Evolutionary conservation across 164 flowering plant genomes (phyloP), one percentile per base, ranked within the genome.

Genomic region (Tetrastigma voinierianum): DNA sequence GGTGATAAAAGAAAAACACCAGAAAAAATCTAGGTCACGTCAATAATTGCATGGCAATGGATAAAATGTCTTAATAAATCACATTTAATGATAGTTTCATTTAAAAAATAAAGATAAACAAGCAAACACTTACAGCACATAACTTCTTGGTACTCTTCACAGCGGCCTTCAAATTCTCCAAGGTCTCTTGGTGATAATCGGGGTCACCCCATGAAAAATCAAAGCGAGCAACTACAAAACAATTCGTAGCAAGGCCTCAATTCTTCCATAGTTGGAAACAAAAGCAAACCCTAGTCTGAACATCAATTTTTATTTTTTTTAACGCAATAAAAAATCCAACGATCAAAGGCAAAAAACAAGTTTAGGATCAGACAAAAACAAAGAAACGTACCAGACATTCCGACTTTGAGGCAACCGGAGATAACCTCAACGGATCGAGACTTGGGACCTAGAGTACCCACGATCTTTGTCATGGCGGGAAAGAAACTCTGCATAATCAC

Each of bases 121-220:
- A 9, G 20, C 20, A 23, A 44, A 16, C 32, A 77, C 93, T 71
- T 82, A 95, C 98, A 65, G 97, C 96, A 58, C 97, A 95, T 12
- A 90, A 90, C 78, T 92, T 92, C 87, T 83, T 89, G 19, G 96
- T 89, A 65, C 75, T 76, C 84, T 89, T 95, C 19, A 95, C 84
- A 59, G 97, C 89, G 1, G 70, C 67, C 87, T 77, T 95, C 87
- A 95, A 63, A 72, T 92, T 95, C 55, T 89, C 94, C 74, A 95
- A 71, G 17, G 97, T 95, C 77, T 84, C 87, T 72, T 87, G 98
- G 69, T 95, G 98, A 72, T 80, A 90, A 19, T 85, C 94, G 3
- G 81, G 20, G 56, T 89, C 84, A 15, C 97, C 88, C 96, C 88
- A 95, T 0, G 98, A 92, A 75, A 90, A 90, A 74, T 95, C 97